phyloP scores from a whole-genome alignment of 441 rosid genomes.

The Gossypium lobatum region DNA sequence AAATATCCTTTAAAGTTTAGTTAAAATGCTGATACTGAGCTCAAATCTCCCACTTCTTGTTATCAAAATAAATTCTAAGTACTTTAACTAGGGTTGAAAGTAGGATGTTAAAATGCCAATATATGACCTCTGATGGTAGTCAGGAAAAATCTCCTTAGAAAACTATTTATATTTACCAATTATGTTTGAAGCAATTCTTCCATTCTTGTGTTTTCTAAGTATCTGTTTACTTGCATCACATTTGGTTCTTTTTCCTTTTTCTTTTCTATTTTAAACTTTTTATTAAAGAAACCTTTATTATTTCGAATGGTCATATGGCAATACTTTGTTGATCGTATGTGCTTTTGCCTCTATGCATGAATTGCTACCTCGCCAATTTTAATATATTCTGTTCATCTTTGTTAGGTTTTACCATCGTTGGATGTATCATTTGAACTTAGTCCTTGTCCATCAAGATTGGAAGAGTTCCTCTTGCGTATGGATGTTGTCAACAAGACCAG shows the following conservation, averaged over 20 bases:
- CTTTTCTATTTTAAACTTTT: not conserved
- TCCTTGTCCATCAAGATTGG: constrained; percentile 79
- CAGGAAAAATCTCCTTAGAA: not conserved
- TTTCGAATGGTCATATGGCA: not conserved
- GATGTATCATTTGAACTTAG: constrained; percentile 74
- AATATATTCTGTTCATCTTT: constrained; percentile 15
- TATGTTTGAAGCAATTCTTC: not conserved
- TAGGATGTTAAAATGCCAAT: not conserved
- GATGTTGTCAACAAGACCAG: constrained; percentile 71
- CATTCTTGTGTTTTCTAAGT: not conserved
- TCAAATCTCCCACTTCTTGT: not conserved
- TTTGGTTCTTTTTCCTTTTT: constrained; percentile 1
- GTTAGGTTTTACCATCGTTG: constrained; percentile 81
- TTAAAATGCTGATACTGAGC: not conserved
- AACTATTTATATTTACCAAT: not conserved
- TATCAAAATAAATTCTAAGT: not conserved
- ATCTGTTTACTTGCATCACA: not conserved
- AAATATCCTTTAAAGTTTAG: not conserved
- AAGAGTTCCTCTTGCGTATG: constrained; percentile 85
- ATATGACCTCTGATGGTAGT: constrained; percentile 4
- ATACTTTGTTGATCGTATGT: not conserved
- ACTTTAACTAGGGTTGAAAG: not conserved
- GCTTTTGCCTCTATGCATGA: not conserved
- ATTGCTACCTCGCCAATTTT: constrained; percentile 1
- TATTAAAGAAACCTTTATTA: not conserved